phyloP scores from a whole-genome alignment of 2,329 filamentous ascomycete genomes.

The Alternaria sp. region DNA sequence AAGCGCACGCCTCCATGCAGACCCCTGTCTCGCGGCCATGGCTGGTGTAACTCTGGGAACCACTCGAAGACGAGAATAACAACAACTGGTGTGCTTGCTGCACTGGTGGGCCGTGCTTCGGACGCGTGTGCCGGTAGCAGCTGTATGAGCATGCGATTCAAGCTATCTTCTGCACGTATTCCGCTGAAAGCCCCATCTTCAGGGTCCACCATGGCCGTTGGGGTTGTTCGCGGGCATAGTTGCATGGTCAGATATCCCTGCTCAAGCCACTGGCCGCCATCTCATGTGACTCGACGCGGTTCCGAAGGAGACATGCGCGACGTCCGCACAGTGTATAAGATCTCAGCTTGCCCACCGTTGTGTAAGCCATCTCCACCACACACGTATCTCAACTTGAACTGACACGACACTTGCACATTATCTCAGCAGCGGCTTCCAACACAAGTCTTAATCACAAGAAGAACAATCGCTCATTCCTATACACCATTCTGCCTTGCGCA shows the following conservation, averaged over 20 bases:
- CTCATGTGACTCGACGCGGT: conserved; percentile 25
- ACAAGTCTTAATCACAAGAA: background rate
- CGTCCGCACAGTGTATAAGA: conserved; percentile 41
- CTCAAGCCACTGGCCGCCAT: conserved; percentile 26
- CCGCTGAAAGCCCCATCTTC: conserved; percentile 22
- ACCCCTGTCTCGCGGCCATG: conserved; percentile 25
- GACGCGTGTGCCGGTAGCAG: conserved; percentile 32
- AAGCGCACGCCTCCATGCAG: conserved; percentile 34
- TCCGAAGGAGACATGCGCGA: conserved; percentile 28
- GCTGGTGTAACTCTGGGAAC: conserved; percentile 33
- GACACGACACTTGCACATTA: conserved; percentile 3
- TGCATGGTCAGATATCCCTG: conserved; percentile 28
- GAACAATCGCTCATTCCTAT: background rate
- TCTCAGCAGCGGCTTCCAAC: background rate
- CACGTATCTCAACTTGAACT: conserved; percentile 26
- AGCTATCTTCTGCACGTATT: conserved; percentile 34
- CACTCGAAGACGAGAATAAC: conserved; percentile 45
- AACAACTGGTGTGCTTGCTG: conserved; percentile 32
- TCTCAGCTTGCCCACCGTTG: conserved; percentile 38
- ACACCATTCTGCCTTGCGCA: conserved; percentile 2
- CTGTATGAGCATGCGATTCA: conserved; percentile 17
- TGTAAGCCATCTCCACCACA: conserved; percentile 37
- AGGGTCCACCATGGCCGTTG: conserved; percentile 33
- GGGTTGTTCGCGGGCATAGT: conserved; percentile 28
- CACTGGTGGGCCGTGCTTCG: conserved; percentile 30